Conservation (phyloP, 2,329 filamentous ascomycete genomes). For the Talaromyces sp. region DNA sequence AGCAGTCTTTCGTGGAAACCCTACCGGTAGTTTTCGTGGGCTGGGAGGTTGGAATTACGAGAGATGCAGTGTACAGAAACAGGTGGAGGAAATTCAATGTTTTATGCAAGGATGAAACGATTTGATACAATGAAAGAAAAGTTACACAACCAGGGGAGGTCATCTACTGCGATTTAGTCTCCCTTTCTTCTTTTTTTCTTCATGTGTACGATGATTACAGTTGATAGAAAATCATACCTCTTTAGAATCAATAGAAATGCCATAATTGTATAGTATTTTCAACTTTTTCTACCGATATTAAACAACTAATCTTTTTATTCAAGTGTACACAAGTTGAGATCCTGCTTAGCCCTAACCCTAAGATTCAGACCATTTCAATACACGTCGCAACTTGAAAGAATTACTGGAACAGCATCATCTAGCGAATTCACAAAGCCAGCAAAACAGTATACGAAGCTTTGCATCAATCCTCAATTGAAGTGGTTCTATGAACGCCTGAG, state of each 20-base stretch:
- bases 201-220: neutral
- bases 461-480: no score
- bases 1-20: neutral
- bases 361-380: no score
- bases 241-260: neutral
- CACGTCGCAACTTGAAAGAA: no score
- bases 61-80: neutral
- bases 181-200: neutral
- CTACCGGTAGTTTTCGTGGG: neutral
- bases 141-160: neutral
- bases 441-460: no score
- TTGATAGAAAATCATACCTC: neutral
- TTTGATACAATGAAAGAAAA: neutral
- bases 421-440: no score
- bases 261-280: neutral
- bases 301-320: no score
- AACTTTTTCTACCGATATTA: neutral
- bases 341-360: no score
- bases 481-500: no score
- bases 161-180: neutral
- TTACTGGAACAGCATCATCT: no score
- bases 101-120: neutral
- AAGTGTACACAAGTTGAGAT: no score
- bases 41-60: no score
- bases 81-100: neutral